Conservation (phyloP, 352 stramenopile genomes). For the Phytophthora lateralis region DNA sequence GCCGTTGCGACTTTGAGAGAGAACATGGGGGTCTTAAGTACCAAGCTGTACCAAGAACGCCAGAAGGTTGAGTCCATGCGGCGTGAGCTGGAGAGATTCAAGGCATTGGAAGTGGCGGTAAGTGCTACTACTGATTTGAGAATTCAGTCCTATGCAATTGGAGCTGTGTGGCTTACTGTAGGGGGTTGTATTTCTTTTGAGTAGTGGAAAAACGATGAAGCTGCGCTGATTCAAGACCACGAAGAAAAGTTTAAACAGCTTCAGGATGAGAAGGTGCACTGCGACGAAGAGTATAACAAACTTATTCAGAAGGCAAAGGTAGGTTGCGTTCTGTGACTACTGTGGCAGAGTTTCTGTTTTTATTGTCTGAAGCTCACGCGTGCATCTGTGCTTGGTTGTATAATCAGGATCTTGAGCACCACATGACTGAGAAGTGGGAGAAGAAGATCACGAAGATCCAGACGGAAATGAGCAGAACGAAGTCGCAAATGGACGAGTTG, state of each 20-base stretch:
- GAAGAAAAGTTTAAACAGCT: constrained; percentile 66
- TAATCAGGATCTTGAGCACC: constrained; percentile 56
- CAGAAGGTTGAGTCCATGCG: constrained; percentile 45
- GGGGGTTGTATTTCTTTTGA: constrained; percentile 7
- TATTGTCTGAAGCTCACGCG: background rate
- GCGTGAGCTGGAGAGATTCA: constrained; percentile 66
- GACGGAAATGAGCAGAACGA: constrained; percentile 64
- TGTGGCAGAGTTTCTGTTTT: background rate
- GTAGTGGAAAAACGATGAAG: constrained; percentile 71
- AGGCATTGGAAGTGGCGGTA: constrained; percentile 65
- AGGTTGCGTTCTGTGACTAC: constrained; percentile 17
- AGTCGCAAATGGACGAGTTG: constrained; percentile 76
- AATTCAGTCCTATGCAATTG: background rate
- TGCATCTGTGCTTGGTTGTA: background rate
- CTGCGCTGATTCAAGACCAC: constrained; percentile 51
- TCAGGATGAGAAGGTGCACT: constrained; percentile 61
- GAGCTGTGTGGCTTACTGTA: constrained; percentile 14
- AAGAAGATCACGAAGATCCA: constrained; percentile 72
- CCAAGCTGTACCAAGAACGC: constrained; percentile 59
- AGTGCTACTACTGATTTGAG: constrained; percentile 1
- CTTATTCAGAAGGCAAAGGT: constrained; percentile 68
- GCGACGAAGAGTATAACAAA: constrained; percentile 59
- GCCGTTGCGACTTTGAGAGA: constrained; percentile 42
- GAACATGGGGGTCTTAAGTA: constrained; percentile 44
- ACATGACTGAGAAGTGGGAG: constrained; percentile 81